These are phyloP conservation scores for Candida insectalens DNA, from an alignment of 805 yeast genomes.

Conservation along the genomic window DNA sequence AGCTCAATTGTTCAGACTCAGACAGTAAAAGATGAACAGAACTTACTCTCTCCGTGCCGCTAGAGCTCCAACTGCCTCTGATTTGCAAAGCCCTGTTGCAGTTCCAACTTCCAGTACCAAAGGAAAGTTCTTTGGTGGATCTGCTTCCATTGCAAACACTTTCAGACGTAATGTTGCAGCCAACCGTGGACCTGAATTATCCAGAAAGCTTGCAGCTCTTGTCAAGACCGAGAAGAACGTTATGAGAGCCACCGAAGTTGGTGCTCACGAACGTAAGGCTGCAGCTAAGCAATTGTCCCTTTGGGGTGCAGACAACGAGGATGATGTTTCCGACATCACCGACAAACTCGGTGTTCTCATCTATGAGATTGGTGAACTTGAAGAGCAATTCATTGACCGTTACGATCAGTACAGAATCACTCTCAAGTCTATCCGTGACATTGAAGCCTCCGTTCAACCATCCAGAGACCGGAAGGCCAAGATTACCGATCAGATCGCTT, in stretches of 20 bases:
- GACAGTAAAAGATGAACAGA: no score
- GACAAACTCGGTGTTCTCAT: conserved; percentile 79
- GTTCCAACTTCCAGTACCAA: conserved; percentile 66
- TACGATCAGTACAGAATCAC: conserved; percentile 83
- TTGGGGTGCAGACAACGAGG: conserved; percentile 86
- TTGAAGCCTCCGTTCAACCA: conserved; percentile 83
- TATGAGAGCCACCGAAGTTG: conserved; percentile 67
- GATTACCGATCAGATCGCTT: conserved; percentile 78
- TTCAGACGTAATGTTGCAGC: conserved; percentile 67
- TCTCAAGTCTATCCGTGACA: conserved; percentile 70
- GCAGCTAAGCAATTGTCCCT: conserved; percentile 74
- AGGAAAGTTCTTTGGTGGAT: conserved; percentile 67
- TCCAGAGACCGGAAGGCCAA: conserved; percentile 79
- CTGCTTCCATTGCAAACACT: conserved; percentile 44
- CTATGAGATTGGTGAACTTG: conserved; percentile 78
- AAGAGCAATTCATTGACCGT: conserved; percentile 78
- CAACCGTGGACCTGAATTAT: conserved; percentile 68
- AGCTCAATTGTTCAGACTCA: no score
- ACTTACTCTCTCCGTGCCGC: conserved; percentile 66
- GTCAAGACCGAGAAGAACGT: conserved; percentile 79
- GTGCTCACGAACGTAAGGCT: conserved; percentile 69
- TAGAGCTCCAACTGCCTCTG: conserved; percentile 79
- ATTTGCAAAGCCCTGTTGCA: conserved; percentile 71
- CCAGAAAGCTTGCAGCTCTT: conserved; percentile 62
- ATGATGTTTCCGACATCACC: conserved; percentile 77